Percentiles rank a stretch among this genome's conserved stretches.
These are phyloP conservation scores for Talaromyces albobiverticillius DNA, from an alignment of 2,329 filamentous ascomycete genomes.

Conservation along the genomic window DNA sequence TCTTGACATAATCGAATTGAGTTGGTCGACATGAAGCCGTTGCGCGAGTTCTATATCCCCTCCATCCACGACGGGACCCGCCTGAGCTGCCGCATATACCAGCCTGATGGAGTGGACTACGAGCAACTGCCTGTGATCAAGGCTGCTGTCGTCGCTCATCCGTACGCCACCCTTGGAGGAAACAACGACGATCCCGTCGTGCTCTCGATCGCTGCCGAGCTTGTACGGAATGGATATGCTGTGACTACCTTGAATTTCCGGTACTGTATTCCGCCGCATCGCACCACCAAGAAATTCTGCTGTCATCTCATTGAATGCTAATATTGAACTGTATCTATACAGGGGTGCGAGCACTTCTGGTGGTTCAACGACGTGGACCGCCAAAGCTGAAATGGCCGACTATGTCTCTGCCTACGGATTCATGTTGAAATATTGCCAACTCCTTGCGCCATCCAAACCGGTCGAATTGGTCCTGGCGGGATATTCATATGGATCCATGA, in stretches of 20 bases:
- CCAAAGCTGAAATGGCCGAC: constrained; percentile 74
- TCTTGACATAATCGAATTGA: too few species aligned
- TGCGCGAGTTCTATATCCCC: constrained; percentile 69
- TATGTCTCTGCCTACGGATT: constrained; percentile 82
- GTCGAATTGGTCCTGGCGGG: constrained; percentile 61
- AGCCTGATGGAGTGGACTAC: constrained; percentile 49
- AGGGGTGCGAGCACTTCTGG: constrained; percentile 75
- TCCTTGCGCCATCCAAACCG: constrained; percentile 10
- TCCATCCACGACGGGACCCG: constrained; percentile 74
- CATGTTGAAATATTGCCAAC: constrained; percentile 64
- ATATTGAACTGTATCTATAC: neutral
- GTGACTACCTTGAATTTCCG: constrained; percentile 92
- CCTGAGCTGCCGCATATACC: constrained; percentile 81
- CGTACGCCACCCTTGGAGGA: constrained; percentile 85
- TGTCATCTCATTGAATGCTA: neutral
- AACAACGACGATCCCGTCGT: constrained; percentile 80
- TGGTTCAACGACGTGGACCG: constrained; percentile 84
- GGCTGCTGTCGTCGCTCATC: constrained; percentile 75
- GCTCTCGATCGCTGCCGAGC: constrained; percentile 58
- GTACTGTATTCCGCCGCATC: constrained; percentile 44
- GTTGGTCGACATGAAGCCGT: constrained; percentile 20
- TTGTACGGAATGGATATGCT: constrained; percentile 69
- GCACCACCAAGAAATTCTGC: neutral
- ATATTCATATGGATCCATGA: constrained; percentile 87
- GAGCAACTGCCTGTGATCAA: constrained; percentile 30